phyloP scores from a whole-genome alignment of 2,329 filamentous ascomycete genomes.

The Phialocephala sp. region DNA sequence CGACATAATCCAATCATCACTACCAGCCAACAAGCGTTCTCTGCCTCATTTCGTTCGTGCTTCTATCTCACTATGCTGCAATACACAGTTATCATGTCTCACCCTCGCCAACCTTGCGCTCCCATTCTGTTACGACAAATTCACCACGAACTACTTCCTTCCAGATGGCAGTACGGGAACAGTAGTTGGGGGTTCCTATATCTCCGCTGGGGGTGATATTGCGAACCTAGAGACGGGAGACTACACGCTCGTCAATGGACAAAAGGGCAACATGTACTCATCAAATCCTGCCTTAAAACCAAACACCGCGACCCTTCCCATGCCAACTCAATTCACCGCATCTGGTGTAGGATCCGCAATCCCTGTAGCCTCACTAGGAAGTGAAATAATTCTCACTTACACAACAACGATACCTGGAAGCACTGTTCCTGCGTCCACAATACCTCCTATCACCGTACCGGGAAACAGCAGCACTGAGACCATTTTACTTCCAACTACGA shows the following conservation, averaged over 20 bases:
- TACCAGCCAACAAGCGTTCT: slow-evolving; percentile 35
- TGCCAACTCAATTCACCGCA: slow-evolving; percentile 53
- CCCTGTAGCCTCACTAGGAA: slow-evolving; percentile 50
- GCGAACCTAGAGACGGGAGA: slow-evolving; percentile 53
- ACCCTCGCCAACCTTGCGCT: slow-evolving; percentile 44
- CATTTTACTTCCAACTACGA: slow-evolving; percentile 3
- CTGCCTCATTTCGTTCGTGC: slow-evolving; percentile 8
- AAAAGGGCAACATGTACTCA: slow-evolving; percentile 52
- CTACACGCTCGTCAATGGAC: slow-evolving; percentile 47
- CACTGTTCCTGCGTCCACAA: slow-evolving; percentile 34
- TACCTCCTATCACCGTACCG: slow-evolving; percentile 22
- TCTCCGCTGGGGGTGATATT: slow-evolving; percentile 43
- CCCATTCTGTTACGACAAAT: slow-evolving; percentile 58
- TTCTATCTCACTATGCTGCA: slow-evolving; percentile 38
- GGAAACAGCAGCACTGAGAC: slow-evolving; percentile 10
- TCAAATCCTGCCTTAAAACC: slow-evolving; percentile 46
- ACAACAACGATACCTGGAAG: slow-evolving; percentile 32
- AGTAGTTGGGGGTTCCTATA: slow-evolving; percentile 51
- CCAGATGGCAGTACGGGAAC: slow-evolving; percentile 53
- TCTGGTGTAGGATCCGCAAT: slow-evolving; percentile 53
- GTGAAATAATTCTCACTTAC: slow-evolving; percentile 43
- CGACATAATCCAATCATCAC: slow-evolving; percentile 41
- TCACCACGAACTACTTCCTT: slow-evolving; percentile 56
- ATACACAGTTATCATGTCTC: slow-evolving; percentile 35
- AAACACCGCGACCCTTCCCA: slow-evolving; percentile 50